Conservation (phyloP, 2,329 filamentous ascomycete genomes). For the Fusarium paranaense region DNA sequence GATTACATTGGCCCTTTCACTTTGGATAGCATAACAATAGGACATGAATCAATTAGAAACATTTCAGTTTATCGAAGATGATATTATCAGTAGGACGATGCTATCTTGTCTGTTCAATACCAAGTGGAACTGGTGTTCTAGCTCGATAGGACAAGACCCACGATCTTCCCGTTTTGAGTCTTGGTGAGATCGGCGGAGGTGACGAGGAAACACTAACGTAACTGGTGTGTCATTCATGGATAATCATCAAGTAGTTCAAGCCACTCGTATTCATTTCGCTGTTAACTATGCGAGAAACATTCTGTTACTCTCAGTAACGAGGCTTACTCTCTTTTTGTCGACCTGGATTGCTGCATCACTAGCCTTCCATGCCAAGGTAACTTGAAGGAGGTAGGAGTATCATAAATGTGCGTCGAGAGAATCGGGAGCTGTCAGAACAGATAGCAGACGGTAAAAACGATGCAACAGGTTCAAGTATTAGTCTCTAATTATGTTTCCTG, state of each 20-base stretch:
- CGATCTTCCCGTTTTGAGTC: not conserved
- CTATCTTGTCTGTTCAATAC: not conserved
- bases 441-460: not conserved
- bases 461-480: not conserved
- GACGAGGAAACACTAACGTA: too few relatives aligned
- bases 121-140: not conserved
- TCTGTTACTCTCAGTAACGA: too few relatives aligned
- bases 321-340: too few relatives aligned
- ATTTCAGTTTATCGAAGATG: not conserved
- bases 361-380: too few relatives aligned
- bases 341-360: too few relatives aligned
- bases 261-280: too few relatives aligned
- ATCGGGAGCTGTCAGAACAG: not conserved
- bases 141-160: not conserved
- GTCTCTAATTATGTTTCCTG: not conserved
- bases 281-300: too few relatives aligned
- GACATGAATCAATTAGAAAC: not conserved
- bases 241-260: too few relatives aligned
- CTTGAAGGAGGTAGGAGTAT: too few relatives aligned
- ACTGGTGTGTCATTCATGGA: too few relatives aligned
- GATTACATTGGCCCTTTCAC: not conserved
- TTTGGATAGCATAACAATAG: not conserved
- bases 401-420: not conserved
- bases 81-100: not conserved
- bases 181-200: too few relatives aligned